A percentile compares a stretch with the other conserved stretches of the same genome.
phyloP scores from a whole-genome alignment of 257 asterid genomes.

The Capsicum rhomboideum region DNA sequence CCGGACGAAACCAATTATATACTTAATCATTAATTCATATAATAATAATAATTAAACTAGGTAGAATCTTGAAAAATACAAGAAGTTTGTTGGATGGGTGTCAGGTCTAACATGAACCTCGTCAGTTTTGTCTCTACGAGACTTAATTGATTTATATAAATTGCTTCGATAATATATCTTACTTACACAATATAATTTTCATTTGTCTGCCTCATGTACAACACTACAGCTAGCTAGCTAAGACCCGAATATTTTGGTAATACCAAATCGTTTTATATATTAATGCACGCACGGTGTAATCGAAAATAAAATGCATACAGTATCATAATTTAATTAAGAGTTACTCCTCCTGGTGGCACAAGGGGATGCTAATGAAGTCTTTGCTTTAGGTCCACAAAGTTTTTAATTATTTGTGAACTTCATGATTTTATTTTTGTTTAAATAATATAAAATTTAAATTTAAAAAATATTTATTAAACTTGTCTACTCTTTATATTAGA shows the following conservation, averaged over 20 bases:
- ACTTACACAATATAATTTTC: slow-evolving; percentile 6
- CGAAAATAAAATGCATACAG: neutral
- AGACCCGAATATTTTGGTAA: slow-evolving; percentile 13
- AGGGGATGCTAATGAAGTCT: no score
- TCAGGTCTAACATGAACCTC: slow-evolving; percentile 5
- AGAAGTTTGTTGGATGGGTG: neutral
- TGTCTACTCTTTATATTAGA: no score
- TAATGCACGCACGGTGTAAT: slow-evolving; percentile 8
- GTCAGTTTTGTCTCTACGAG: neutral
- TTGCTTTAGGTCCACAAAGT: no score
- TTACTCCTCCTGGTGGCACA: no score
- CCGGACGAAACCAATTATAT: neutral
- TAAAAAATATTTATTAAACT: no score
- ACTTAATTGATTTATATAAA: neutral
- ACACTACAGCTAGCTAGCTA: slow-evolving; percentile 47
- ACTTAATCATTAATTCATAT: neutral
- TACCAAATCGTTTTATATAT: neutral
- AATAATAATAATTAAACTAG: neutral
- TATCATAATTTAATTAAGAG: neutral
- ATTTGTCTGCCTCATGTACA: slow-evolving; percentile 25
- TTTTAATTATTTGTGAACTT: no score
- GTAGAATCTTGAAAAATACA: neutral
- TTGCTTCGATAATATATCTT: neutral
- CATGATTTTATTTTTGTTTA: no score
- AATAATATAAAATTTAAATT: no score